Percentiles rank a stretch among this genome's conserved stretches.
These are phyloP conservation scores for Aspergillus cristatus DNA, from an alignment of 495 filamentous ascomycete species.

Conservation along the genomic window DNA sequence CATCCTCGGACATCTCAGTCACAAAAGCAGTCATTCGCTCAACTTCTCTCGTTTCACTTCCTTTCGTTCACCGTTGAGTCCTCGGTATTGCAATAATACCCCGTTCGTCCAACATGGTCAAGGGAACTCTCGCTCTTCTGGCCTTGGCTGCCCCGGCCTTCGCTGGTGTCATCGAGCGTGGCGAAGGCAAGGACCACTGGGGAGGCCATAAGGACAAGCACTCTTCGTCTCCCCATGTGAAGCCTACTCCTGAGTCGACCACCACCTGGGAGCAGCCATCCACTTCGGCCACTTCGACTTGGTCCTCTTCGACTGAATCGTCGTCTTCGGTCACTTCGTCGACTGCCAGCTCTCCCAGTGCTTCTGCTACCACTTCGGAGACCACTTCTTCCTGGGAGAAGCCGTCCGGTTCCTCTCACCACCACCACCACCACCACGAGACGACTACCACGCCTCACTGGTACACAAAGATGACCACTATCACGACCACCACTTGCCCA, in stretches of 20 bases:
- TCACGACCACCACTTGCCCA: constrained; percentile 29
- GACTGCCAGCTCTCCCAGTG: too few species aligned
- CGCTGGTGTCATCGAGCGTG: constrained; percentile 31
- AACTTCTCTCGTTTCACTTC: constrained; percentile 3
- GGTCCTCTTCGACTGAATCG: too few species aligned
- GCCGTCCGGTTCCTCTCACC: neutral
- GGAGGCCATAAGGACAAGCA: too few species aligned
- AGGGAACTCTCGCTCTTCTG: constrained; percentile 29
- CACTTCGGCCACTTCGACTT: constrained; percentile 1
- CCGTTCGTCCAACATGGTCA: constrained; percentile 31
- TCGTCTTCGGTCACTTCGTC: too few species aligned
- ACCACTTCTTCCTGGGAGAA: neutral
- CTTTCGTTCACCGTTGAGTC: constrained; percentile 5
- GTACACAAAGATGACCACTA: constrained; percentile 26
- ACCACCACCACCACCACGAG: constrained; percentile 3
- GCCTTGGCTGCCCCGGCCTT: constrained; percentile 33
- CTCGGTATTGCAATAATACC: constrained; percentile 2
- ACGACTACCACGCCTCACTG: constrained; percentile 8
- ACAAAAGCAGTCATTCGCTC: constrained; percentile 11
- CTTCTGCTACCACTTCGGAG: too few species aligned
- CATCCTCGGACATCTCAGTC: neutral
- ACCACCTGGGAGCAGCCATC: constrained; percentile 1
- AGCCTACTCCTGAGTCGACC: neutral
- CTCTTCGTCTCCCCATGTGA: neutral
- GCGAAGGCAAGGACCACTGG: constrained; percentile 8